Evolutionary conservation across 2,329 filamentous ascomycete species (phyloP).

Genomic region (Malbranchea cinnamomea): DNA sequence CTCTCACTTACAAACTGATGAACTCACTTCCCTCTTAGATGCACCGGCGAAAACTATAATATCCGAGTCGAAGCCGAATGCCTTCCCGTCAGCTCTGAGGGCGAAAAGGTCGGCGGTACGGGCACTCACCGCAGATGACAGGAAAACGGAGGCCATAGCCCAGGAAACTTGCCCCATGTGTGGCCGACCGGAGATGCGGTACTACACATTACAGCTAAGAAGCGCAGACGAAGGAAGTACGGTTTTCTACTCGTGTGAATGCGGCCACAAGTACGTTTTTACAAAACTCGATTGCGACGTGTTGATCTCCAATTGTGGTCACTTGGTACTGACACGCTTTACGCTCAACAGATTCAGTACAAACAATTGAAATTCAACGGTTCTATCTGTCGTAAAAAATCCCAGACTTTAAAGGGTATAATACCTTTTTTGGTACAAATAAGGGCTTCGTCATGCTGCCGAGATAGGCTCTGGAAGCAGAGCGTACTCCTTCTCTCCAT

Average conservation of each 20-base stretch:
- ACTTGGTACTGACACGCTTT: conserved; percentile 1
- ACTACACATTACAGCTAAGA: conserved; percentile 69
- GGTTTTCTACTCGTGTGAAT: conserved; percentile 79
- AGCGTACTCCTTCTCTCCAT: conserved; percentile 78
- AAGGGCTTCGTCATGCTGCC: conserved; percentile 9
- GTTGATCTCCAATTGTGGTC: not conserved
- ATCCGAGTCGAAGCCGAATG: conserved; percentile 72
- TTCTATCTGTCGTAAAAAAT: conserved; percentile 1
- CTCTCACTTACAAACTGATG: conserved; percentile 3
- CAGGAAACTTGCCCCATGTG: conserved; percentile 65
- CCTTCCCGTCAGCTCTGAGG: conserved; percentile 80
- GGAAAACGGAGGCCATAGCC: conserved; percentile 57
- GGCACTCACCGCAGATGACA: conserved; percentile 60
- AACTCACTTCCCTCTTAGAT: conserved; percentile 35
- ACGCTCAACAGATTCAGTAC: conserved; percentile 14
- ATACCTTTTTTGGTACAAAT: not conserved
- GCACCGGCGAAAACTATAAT: conserved; percentile 60
- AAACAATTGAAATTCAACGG: conserved; percentile 14
- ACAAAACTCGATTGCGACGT: too few species aligned
- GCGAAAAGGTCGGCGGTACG: conserved; percentile 79
- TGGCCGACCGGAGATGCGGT: conserved; percentile 67
- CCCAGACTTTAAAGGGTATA: not conserved
- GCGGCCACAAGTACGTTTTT: conserved; percentile 58
- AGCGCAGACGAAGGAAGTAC: conserved; percentile 92
- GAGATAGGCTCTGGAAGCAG: conserved; percentile 52